Conservation (phyloP, 2,329 filamentous ascomycete species). For the Seiridium unicorne region DNA sequence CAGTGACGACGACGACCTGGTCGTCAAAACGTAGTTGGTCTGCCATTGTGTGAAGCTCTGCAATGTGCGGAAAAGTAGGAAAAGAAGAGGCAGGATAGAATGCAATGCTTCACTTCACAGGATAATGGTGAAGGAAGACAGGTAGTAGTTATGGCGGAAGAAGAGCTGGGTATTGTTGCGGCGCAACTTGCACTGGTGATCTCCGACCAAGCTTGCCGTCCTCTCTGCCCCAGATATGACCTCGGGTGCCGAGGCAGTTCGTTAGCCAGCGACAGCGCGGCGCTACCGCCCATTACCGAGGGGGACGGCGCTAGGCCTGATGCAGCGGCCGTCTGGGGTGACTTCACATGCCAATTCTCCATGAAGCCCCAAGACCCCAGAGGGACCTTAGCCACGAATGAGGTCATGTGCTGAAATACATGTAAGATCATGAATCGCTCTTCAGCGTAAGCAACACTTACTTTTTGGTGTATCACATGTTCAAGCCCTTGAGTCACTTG, state of each 20-base stretch:
- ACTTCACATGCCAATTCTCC: slow-evolving; percentile 6
- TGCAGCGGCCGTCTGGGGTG: not conserved
- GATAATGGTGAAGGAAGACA: not conserved
- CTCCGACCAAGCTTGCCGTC: slow-evolving; percentile 10
- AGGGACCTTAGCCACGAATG: not conserved
- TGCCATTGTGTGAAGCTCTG: slow-evolving; percentile 21
- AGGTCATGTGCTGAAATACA: not conserved
- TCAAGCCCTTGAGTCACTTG: not conserved
- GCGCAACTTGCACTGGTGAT: not conserved
- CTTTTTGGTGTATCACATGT: not conserved
- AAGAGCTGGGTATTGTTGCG: not conserved
- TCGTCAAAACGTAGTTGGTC: slow-evolving; percentile 70
- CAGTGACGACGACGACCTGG: slow-evolving; percentile 86
- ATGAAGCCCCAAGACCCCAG: not conserved
- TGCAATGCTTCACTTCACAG: not conserved
- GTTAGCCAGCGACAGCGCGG: not conserved
- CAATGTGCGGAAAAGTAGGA: slow-evolving; percentile 4
- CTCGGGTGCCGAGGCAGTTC: slow-evolving; percentile 10
- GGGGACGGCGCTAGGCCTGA: slow-evolving; percentile 3
- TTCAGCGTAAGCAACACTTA: not conserved
- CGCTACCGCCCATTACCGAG: slow-evolving; percentile 3
- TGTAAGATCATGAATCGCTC: not conserved
- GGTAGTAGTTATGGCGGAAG: not conserved
- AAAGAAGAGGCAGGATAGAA: not conserved
- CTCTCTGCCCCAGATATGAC: slow-evolving; percentile 3